A percentile compares a stretch with the other conserved stretches of the same genome.
These are phyloP conservation scores for Kluyveromyces siamensis DNA, from an alignment of 805 yeast genomes.

Conservation along the genomic window DNA sequence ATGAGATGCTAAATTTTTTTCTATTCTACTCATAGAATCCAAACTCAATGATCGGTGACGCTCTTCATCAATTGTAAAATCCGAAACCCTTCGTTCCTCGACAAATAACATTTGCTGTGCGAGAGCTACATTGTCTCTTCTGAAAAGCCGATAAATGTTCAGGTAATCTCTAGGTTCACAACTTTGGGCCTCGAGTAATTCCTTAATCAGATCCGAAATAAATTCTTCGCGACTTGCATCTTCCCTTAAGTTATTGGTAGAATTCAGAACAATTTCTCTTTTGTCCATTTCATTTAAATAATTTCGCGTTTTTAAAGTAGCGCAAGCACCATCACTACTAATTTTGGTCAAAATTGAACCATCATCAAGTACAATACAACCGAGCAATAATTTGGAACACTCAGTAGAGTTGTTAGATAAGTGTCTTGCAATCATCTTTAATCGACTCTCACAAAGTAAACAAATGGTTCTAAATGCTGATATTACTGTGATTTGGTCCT, in stretches of 20 bases:
- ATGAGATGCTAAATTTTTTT: neutral
- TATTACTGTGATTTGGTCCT: neutral
- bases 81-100: slow-evolving; percentile 41
- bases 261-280: neutral
- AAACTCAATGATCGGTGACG: neutral
- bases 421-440: neutral
- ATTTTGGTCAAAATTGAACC: neutral
- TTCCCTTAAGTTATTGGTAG: neutral
- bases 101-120: slow-evolving; percentile 32
- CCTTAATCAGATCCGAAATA: neutral
- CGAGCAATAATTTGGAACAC: neutral
- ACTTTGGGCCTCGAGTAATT: neutral
- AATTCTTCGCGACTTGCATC: neutral
- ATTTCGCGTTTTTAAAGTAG: neutral
- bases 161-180: slow-evolving; percentile 4
- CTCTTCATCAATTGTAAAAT: slow-evolving; percentile 47
- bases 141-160: slow-evolving; percentile 14
- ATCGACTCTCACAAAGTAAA: neutral
- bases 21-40: neutral
- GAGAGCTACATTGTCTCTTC: slow-evolving; percentile 29
- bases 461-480: neutral
- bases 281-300: neutral
- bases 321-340: neutral
- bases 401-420: neutral
- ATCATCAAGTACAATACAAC: neutral